Percentiles rank a stretch among this genome's conserved stretches.
phyloP scores from a whole-genome alignment of 164 flowering plant genomes.

The Cinnamomum chago region DNA sequence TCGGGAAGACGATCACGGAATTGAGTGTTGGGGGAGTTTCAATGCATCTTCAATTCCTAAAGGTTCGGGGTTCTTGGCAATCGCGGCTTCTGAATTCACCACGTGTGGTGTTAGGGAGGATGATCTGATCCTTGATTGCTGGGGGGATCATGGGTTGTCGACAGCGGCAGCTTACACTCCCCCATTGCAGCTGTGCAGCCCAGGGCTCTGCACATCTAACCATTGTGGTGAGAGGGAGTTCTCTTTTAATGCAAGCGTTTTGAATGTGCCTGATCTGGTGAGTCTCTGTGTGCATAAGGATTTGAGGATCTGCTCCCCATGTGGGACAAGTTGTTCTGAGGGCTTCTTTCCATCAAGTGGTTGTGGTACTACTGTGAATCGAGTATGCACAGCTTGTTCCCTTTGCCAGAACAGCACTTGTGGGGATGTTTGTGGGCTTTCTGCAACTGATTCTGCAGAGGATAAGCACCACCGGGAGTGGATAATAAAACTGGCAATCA shows the following conservation, averaged over 20 bases:
- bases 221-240: slow-evolving; percentile 53
- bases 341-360: slow-evolving; percentile 73
- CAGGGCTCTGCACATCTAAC: slow-evolving; percentile 59
- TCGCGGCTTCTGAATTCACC: slow-evolving; percentile 64
- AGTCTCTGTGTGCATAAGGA: slow-evolving; percentile 59
- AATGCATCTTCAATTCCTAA: slow-evolving; percentile 58
- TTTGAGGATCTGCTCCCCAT: slow-evolving; percentile 66
- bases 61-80: slow-evolving; percentile 61
- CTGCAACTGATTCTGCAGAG: slow-evolving; percentile 21
- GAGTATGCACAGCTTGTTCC: slow-evolving; percentile 83
- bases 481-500: slow-evolving; percentile 30
- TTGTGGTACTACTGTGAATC: slow-evolving; percentile 53
- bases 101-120: slow-evolving; percentile 81
- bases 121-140: slow-evolving; percentile 78
- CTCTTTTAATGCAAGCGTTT: slow-evolving; percentile 71
- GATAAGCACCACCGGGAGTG: slow-evolving; percentile 24
- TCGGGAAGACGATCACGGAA: slow-evolving; percentile 64
- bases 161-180: slow-evolving; percentile 44
- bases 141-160: slow-evolving; percentile 41
- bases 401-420: slow-evolving; percentile 93
- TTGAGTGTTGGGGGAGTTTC: slow-evolving; percentile 79
- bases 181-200: slow-evolving; percentile 81
- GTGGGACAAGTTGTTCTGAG: slow-evolving; percentile 59
- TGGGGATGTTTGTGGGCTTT: slow-evolving; percentile 49
- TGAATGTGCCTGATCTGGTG: slow-evolving; percentile 68